A percentile compares a stretch with the other conserved stretches of the same genome.
These are phyloP conservation scores for Claviceps pusilla DNA, from an alignment of 2,329 filamentous ascomycete genomes.

Conservation along the genomic window DNA sequence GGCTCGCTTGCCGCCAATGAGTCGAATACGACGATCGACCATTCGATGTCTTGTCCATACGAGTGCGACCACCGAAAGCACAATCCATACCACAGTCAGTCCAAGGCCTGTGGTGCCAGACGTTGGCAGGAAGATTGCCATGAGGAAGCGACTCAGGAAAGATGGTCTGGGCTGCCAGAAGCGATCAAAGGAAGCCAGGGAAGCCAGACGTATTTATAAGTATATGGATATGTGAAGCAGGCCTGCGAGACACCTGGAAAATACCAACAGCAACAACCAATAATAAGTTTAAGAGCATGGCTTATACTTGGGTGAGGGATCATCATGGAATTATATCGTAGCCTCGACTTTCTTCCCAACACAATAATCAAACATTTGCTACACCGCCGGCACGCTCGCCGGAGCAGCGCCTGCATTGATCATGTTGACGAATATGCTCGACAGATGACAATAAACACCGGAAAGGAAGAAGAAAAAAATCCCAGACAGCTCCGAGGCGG, in stretches of 20 bases:
- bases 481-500: background rate
- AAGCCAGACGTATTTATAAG: background rate
- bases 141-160: too few relatives aligned
- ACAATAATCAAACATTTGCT: too few relatives aligned
- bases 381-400: too few relatives aligned
- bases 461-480: background rate
- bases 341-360: background rate
- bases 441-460: too few relatives aligned
- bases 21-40: constrained; percentile 11
- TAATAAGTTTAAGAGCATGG: background rate
- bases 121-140: background rate
- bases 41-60: constrained; percentile 5
- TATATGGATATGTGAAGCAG: background rate
- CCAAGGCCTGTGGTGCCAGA: background rate
- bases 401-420: too few relatives aligned
- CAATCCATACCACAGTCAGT: background rate
- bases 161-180: too few relatives aligned
- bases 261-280: background rate
- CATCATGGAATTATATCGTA: background rate
- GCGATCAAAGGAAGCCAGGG: too few relatives aligned
- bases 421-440: too few relatives aligned
- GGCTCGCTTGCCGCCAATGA: constrained; percentile 19
- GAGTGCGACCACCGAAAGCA: constrained; percentile 8
- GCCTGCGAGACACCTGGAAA: background rate
- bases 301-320: background rate